These are phyloP conservation scores for Forsythia suspensa DNA, from an alignment of 257 asterid genomes.

Conservation along the genomic window DNA sequence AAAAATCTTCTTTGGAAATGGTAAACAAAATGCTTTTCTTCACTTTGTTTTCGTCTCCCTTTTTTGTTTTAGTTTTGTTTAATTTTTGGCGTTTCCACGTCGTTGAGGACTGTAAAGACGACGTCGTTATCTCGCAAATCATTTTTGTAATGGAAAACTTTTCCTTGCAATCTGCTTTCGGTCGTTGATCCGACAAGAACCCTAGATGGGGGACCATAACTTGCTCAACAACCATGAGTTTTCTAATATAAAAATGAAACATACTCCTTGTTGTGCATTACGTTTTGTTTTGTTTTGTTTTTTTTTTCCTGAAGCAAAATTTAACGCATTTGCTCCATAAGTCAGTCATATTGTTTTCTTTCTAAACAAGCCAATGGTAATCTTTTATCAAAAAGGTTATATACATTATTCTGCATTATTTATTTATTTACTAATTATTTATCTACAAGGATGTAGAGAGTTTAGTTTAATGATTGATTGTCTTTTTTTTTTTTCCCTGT, in stretches of 20 bases:
- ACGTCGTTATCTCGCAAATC: slow-evolving; percentile 15
- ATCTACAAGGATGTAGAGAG: not conserved
- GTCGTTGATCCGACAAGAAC: slow-evolving; percentile 39
- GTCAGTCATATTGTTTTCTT: not conserved
- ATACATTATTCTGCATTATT: too few species aligned
- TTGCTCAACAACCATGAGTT: slow-evolving; percentile 23
- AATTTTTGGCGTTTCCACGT: slow-evolving; percentile 13
- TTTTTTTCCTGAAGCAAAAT: not conserved
- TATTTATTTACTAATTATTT: not conserved
- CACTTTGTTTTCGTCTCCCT: not conserved
- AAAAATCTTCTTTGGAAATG: slow-evolving; percentile 33
- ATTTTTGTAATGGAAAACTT: slow-evolving; percentile 22
- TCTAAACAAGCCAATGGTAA: not conserved
- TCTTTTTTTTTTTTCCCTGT: not conserved
- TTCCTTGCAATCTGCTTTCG: slow-evolving; percentile 18
- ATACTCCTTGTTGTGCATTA: not conserved
- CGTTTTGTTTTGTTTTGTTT: not conserved
- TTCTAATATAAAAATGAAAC: not conserved
- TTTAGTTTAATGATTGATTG: not conserved
- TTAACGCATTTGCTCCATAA: not conserved
- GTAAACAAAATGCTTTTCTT: slow-evolving; percentile 17
- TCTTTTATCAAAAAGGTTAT: not conserved
- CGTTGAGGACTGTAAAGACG: slow-evolving; percentile 8
- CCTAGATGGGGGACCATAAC: slow-evolving; percentile 53
- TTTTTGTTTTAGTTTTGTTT: not conserved